phyloP scores from a whole-genome alignment of 176 grass and related monocot genomes.

The Juncus effusus region DNA sequence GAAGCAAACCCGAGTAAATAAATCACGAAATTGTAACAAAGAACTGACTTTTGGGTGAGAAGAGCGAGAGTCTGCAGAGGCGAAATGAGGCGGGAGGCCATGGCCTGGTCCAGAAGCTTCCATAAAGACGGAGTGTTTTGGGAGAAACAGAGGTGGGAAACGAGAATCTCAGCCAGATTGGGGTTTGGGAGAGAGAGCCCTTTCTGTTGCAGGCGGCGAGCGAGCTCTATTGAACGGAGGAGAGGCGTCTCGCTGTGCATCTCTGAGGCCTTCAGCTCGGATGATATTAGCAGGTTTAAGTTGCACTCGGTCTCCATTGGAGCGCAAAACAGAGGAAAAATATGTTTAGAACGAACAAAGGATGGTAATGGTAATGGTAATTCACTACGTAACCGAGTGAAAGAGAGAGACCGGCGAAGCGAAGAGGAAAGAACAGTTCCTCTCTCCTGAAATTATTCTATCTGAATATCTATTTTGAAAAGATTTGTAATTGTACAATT shows the following conservation, averaged over 20 bases:
- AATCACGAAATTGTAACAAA: not conserved
- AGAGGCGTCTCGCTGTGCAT: slow-evolving; percentile 65
- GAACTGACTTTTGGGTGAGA: slow-evolving; percentile 63
- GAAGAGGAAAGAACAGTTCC: not conserved
- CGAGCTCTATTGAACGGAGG: slow-evolving; percentile 58
- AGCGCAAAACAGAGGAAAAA: not conserved
- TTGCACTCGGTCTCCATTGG: slow-evolving; percentile 15
- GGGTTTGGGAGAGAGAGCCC: slow-evolving; percentile 57
- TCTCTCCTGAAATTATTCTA: no score
- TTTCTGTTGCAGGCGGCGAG: slow-evolving; percentile 49
- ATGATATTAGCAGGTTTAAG: slow-evolving; percentile 14
- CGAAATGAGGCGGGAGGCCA: slow-evolving; percentile 56
- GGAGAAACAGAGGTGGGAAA: slow-evolving; percentile 90
- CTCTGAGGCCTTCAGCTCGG: slow-evolving; percentile 71
- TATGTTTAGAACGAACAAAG: no score
- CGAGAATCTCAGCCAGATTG: slow-evolving; percentile 69
- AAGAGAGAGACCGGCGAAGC: not conserved
- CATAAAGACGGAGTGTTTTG: slow-evolving; percentile 82
- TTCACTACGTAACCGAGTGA: not conserved
- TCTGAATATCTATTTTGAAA: no score
- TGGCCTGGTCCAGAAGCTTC: slow-evolving; percentile 90
- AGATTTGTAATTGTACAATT: no score
- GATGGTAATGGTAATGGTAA: no score
- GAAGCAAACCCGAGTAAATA: not conserved
- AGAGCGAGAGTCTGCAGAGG: slow-evolving; percentile 84